Conservation (phyloP, 2,329 filamentous ascomycete genomes). For the Dichotomopilus funicola region DNA sequence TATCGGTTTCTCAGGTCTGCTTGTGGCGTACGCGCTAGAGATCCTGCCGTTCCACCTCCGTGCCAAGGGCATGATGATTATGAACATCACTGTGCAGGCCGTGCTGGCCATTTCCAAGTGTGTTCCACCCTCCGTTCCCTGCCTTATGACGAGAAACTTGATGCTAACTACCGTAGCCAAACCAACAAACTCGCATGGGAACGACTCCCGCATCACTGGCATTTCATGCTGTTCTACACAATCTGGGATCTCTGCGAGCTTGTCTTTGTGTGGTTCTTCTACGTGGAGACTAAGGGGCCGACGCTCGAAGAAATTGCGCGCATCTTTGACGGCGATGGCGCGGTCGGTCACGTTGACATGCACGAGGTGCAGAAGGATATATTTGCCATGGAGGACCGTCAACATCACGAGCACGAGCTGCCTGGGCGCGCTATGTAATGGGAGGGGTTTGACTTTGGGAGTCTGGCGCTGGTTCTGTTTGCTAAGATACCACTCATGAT, state of each 20-base stretch:
- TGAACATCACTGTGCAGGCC: slow-evolving; percentile 59
- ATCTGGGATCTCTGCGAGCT: slow-evolving; percentile 56
- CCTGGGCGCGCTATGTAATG: slow-evolving; percentile 9
- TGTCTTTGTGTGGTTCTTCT: slow-evolving; percentile 58
- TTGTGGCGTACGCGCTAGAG: slow-evolving; percentile 53
- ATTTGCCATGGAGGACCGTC: slow-evolving; percentile 12
- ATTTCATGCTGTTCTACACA: slow-evolving; percentile 61
- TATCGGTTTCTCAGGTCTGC: slow-evolving; percentile 52
- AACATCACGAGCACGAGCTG: slow-evolving; percentile 12
- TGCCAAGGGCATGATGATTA: slow-evolving; percentile 55
- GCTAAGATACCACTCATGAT: not conserved
- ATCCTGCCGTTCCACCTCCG: slow-evolving; percentile 53
- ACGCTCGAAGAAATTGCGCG: slow-evolving; percentile 64
- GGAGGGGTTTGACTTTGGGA: slow-evolving; percentile 1
- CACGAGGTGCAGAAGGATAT: slow-evolving; percentile 51
- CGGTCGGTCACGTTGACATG: slow-evolving; percentile 49
- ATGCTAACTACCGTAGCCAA: slow-evolving; percentile 35
- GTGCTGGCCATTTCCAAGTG: slow-evolving; percentile 55
- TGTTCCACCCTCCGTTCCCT: slow-evolving; percentile 25
- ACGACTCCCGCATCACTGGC: slow-evolving; percentile 52
- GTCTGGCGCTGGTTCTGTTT: slow-evolving; percentile 4
- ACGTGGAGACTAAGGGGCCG: slow-evolving; percentile 63
- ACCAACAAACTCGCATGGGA: slow-evolving; percentile 60
- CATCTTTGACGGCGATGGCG: slow-evolving; percentile 62
- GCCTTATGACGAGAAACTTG: not conserved